Evolutionary conservation across 2,329 filamentous ascomycete genomes (phyloP), one percentile per base, ranked within the genome.

Genomic region (Periconia sp.): DNA sequence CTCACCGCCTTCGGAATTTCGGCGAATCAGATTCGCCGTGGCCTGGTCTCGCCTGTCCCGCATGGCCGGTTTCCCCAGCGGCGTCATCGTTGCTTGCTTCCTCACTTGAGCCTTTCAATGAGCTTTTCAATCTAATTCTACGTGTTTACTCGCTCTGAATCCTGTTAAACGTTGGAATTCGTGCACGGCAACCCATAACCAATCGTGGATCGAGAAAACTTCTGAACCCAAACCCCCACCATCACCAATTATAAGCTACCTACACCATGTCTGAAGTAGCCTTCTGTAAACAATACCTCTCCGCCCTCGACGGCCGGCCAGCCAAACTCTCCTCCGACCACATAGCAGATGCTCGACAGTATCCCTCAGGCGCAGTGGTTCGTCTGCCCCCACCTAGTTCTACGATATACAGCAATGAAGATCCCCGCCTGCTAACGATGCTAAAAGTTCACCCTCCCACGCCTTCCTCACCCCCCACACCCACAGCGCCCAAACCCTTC

Each of bases 311-410:
- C 76, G 84, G 86, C 56, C 86, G 88, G 47, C 89, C 92, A 8
- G 75, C 86, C 65, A 95, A 92, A 79, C 84, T 97, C 59, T 86
- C 88, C n/a, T 81, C 90, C 60, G 91, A 97, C 74, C 89, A 97
- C 85, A 87, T 95, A 74, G 90, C 93, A 75, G 91, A 97, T 70
- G 86, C 91, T 47, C 87, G 86, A 65, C 85, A 82, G 61, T 92
- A 93, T 71, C 89, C 90, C 20, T 79, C 89, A 23, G 85, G 89
- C 57, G 82, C 86, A 60, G 88, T 92, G 15, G 93, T 97, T 83
- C 30, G 86, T 73, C 47, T 54, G 45, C 41, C 30, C 59, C 20
- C 52, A 37, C 19, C 37, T 13, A 33, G 1, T 31, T 11, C 41
- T 27, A 27, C 23, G 8, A 27, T 8, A 27, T 27, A 27, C 23